Percentiles rank a stretch among this genome's conserved stretches.
Conservation (phyloP, 106 monocot genomes). For the Triglochin maritima region DNA sequence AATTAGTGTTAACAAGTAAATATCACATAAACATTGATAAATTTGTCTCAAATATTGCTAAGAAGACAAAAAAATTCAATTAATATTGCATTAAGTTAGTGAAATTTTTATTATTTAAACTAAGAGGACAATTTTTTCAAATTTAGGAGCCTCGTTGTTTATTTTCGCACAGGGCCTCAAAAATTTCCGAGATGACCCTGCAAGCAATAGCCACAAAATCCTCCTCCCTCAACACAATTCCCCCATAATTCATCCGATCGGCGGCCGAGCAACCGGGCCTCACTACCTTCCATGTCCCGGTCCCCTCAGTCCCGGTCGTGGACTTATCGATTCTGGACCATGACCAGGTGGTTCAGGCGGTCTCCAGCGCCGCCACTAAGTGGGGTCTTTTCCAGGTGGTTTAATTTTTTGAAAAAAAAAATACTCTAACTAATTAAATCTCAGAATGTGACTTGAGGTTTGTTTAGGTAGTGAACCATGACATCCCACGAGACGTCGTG, state of each 20-base stretch:
- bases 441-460: slow-evolving; percentile 11
- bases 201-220: slow-evolving; percentile 34
- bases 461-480: slow-evolving; percentile 88
- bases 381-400: slow-evolving; percentile 89
- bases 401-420: too few species aligned
- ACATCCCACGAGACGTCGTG: slow-evolving; percentile 53
- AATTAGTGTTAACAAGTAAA: too few species aligned
- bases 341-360: neutral
- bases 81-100: too few species aligned
- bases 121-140: too few species aligned
- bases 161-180: too few species aligned
- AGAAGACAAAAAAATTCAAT: too few species aligned
- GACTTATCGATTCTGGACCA: slow-evolving; percentile 30
- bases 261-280: slow-evolving; percentile 48
- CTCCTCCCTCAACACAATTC: slow-evolving; percentile 22
- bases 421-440: too few species aligned
- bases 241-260: slow-evolving; percentile 50
- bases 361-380: slow-evolving; percentile 32
- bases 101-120: too few species aligned
- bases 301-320: slow-evolving; percentile 55
- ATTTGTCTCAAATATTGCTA: too few species aligned
- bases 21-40: too few species aligned
- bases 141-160: too few species aligned
- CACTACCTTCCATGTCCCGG: slow-evolving; percentile 49
- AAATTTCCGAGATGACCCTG: too few species aligned